These are phyloP conservation scores for Cutaneotrichosporon dermatis DNA, from an alignment of 1,284 basidiomycete species.

Conservation along the genomic window DNA sequence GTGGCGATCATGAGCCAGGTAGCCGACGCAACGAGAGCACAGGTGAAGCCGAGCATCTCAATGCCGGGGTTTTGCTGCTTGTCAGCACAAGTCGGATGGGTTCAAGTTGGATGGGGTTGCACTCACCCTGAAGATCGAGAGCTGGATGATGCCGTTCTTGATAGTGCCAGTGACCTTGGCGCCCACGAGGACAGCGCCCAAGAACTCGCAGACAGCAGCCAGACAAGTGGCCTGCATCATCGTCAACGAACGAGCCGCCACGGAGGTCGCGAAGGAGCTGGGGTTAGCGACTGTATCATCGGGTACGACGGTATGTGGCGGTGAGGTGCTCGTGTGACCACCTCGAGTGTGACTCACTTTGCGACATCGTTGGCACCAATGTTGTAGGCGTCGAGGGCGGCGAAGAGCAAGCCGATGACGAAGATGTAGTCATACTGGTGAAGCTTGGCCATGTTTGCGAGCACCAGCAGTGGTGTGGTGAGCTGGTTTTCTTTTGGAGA, in stretches of 20 bases:
- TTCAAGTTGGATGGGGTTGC: no score
- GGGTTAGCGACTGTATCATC: no score
- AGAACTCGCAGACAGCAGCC: conserved; percentile 50
- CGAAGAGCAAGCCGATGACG: conserved; percentile 49
- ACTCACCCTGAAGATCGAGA: conserved; percentile 42
- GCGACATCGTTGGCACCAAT: conserved; percentile 50
- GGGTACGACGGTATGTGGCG: no score
- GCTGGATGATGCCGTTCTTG: conserved; percentile 51
- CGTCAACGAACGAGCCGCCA: conserved; percentile 50
- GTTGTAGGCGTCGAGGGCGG: conserved; percentile 52
- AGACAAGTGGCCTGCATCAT: conserved; percentile 21
- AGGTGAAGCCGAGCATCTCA: conserved; percentile 50
- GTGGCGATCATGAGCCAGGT: conserved; percentile 51
- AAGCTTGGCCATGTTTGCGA: conserved; percentile 53
- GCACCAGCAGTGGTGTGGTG: neutral
- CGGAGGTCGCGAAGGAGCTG: conserved; percentile 39
- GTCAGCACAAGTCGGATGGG: no score
- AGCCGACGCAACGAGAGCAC: conserved; percentile 26
- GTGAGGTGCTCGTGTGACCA: no score
- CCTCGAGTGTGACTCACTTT: conserved; percentile 1
- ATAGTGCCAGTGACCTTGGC: conserved; percentile 50
- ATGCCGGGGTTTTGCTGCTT: conserved; percentile 45
- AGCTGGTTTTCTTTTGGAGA: no score
- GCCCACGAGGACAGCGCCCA: conserved; percentile 49
- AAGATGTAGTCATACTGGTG: conserved; percentile 52